A percentile compares a stretch with the other conserved stretches of the same genome.
phyloP scores from a whole-genome alignment of 2,329 filamentous ascomycete species.

The Blastomyces parvus region DNA sequence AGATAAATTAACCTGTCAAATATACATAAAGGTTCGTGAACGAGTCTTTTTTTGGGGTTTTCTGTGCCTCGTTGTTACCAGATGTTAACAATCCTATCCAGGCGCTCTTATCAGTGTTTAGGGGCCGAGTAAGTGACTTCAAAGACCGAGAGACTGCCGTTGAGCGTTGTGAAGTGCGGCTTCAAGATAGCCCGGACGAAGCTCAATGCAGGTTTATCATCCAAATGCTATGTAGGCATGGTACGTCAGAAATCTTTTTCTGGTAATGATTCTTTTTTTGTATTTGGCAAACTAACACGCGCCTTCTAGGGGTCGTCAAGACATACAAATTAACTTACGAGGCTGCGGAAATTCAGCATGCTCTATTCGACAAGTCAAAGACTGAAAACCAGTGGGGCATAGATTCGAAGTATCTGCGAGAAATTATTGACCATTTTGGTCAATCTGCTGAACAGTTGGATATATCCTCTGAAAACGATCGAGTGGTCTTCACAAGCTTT shows the following conservation, averaged over 20 bases:
- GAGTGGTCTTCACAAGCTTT: conserved; percentile 55
- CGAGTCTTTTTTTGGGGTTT: background rate
- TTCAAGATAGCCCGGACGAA: conserved; percentile 48
- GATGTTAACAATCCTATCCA: conserved; percentile 15
- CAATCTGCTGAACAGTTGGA: conserved; percentile 56
- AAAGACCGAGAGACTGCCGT: conserved; percentile 51
- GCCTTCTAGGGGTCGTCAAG: conserved; percentile 47
- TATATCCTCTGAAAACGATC: conserved; percentile 49
- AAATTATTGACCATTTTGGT: conserved; percentile 56
- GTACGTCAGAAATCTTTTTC: conserved; percentile 25
- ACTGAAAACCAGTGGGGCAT: conserved; percentile 52
- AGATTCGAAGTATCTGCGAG: conserved; percentile 47
- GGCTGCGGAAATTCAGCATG: conserved; percentile 52
- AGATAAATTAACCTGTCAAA: conserved; percentile 49
- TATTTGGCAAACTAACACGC: background rate
- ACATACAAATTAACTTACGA: conserved; percentile 58
- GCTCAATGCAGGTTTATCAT: conserved; percentile 53
- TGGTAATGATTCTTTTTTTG: background rate
- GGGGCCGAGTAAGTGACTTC: conserved; percentile 45
- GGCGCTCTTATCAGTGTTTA: conserved; percentile 54
- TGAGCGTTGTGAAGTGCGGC: conserved; percentile 52
- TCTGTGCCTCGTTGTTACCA: background rate
- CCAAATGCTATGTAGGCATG: conserved; percentile 53
- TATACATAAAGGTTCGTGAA: conserved; percentile 45
- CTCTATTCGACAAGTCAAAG: conserved; percentile 50